These are phyloP conservation scores for Ilyonectria sp. DNA, from an alignment of 2,329 filamentous ascomycete genomes.

Conservation along the genomic window DNA sequence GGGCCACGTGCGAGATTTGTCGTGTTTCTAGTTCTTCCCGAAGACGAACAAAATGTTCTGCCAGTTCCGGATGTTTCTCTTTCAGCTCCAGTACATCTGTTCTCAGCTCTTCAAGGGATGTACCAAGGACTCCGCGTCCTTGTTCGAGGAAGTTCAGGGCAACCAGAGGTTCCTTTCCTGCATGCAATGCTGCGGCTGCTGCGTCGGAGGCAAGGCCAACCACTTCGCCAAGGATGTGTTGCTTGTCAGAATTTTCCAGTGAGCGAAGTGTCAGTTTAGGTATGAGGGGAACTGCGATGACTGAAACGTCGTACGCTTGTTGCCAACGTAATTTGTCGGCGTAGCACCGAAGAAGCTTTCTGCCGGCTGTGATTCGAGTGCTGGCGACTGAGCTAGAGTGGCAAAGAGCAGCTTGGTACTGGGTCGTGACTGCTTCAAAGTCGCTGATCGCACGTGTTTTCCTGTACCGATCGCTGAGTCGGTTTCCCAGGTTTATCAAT, in stretches of 20 bases:
- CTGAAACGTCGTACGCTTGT: not conserved
- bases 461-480: not conserved
- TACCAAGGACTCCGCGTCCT: conserved; percentile 16
- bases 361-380: not conserved
- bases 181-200: conserved; percentile 12
- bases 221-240: not conserved
- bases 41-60: not conserved
- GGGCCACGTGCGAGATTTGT: not conserved
- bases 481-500: not conserved
- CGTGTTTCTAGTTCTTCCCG: not conserved
- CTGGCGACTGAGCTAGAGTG: no score
- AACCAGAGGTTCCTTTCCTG: not conserved
- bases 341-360: not conserved
- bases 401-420: no score
- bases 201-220: conserved; percentile 12
- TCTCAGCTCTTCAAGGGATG: conserved; percentile 16
- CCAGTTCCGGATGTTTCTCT: not conserved
- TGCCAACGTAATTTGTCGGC: not conserved
- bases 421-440: not conserved
- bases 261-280: not conserved
- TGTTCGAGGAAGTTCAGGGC: conserved; percentile 21
- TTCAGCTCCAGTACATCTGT: conserved; percentile 3
- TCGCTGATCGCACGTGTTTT: not conserved
- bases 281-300: not conserved
- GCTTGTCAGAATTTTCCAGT: conserved; percentile 15